Conservation (phyloP, 2,329 filamentous ascomycete genomes). For the Pestalotiopsis sp. region DNA sequence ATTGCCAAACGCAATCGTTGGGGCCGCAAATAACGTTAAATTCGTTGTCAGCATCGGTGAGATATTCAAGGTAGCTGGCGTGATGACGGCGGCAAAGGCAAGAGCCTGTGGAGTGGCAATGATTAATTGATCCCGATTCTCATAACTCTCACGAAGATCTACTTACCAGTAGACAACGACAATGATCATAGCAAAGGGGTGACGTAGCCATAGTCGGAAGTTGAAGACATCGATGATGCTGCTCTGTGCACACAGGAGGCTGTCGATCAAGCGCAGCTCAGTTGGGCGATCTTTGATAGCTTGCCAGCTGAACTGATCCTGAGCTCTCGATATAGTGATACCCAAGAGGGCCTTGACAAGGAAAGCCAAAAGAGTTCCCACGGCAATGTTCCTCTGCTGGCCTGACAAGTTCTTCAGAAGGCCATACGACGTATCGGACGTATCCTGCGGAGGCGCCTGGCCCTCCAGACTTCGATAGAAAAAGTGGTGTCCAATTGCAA, state of each 20-base stretch:
- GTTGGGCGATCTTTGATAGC: background rate
- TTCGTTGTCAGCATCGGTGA: background rate
- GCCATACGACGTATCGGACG: background rate
- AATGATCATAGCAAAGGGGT: background rate
- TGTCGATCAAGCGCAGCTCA: background rate
- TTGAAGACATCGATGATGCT: background rate
- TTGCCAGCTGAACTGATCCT: background rate
- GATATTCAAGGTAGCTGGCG: background rate
- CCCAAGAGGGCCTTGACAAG: background rate
- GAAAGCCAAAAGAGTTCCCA: background rate
- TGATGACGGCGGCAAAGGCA: background rate
- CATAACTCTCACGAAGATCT: background rate
- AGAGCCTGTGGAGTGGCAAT: background rate
- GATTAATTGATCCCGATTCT: background rate
- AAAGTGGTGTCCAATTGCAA: background rate
- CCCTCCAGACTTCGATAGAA: background rate
- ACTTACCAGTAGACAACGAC: background rate
- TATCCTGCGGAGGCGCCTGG: background rate
- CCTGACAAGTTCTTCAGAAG: background rate
- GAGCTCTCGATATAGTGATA: background rate
- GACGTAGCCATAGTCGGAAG: background rate
- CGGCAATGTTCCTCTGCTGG: background rate
- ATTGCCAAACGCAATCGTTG: background rate
- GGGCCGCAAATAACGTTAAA: background rate
- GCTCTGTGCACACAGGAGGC: background rate